Evolutionary conservation across 768 basidiomycete genomes (phyloP), one percentile per base, ranked within the genome.

Genomic region (Rhodotorula toruloides): DNA sequence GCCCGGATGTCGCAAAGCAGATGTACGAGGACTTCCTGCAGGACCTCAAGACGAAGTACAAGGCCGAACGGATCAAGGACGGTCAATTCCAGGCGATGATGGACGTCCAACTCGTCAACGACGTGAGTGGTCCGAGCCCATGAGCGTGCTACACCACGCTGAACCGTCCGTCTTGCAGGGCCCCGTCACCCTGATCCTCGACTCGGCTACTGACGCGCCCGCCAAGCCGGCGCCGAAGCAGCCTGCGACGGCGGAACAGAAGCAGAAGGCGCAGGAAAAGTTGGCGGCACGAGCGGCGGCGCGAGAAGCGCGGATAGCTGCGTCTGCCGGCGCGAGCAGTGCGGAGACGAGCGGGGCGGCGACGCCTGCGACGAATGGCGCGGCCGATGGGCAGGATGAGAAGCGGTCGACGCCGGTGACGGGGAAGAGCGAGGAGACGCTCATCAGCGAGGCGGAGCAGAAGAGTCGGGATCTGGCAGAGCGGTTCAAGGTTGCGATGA

Each of bases 311-410:
- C 11, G 16, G 61, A 63, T n/a, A n/a, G n/a, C n/a, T n/a, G n/a
- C n/a, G n/a, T n/a, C n/a, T n/a, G n/a, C n/a, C n/a, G n/a, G n/a
- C n/a, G 89, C 84, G 42, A 87, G 84, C 36, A 82, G 72, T 11
- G 81, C 76, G 25, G 76, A 64, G 22, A 78, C 77, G 9, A 78
- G 69, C 42, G 66, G 70, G 34, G 76, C 70, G 25, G 29, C 14
- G 55, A 44, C 39, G 31, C 49, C 47, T 14, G 29, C 17, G 56
- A 36, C 40, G 42, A 16, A 29, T 29, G 34, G 47, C 80, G 73
- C 50, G 77, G 73, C 54, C 81, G 74, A 60, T 49, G 40, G 31
- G 31, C 17, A n/a, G 36, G n/a, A 40, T 12, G 27, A 29, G 14
- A 1, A 22, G 22, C 9, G 19, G 42, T 39, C 40, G 14, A 22